Evolutionary conservation across 345 rosid species (phyloP).

Genomic region (Carallia brachiata): DNA sequence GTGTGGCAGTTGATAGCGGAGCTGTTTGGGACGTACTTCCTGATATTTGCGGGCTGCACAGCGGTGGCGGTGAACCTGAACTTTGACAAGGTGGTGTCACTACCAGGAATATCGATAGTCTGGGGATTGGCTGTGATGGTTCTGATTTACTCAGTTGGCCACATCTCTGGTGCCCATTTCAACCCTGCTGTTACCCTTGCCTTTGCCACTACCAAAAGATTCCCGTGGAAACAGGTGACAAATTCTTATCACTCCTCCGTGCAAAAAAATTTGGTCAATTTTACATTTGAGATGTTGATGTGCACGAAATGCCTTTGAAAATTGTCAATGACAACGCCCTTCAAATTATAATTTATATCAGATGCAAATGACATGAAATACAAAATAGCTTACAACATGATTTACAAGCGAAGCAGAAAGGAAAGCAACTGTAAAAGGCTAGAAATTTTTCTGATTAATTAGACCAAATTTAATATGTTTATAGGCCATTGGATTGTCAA

Average conservation of each 20-base stretch:
- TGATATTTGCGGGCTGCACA: slow-evolving; percentile 88
- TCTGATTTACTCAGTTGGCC: slow-evolving; percentile 77
- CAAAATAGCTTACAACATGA: too few species aligned
- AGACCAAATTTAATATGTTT: too few species aligned
- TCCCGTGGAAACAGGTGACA: slow-evolving; percentile 73
- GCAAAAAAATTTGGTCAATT: slow-evolving; percentile 4
- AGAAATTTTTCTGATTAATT: too few species aligned
- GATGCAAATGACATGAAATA: too few species aligned
- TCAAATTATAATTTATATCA: too few species aligned
- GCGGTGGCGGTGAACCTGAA: slow-evolving; percentile 69
- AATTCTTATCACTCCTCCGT: too few species aligned
- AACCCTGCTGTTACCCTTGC: slow-evolving; percentile 96
- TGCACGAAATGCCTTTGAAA: background rate
- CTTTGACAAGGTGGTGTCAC: slow-evolving; percentile 62
- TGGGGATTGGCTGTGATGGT: slow-evolving; percentile 97
- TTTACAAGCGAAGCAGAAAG: too few species aligned
- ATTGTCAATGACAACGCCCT: too few species aligned
- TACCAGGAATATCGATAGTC: slow-evolving; percentile 66
- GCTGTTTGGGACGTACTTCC: slow-evolving; percentile 74
- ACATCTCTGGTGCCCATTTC: slow-evolving; percentile 96
- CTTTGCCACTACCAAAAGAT: slow-evolving; percentile 74
- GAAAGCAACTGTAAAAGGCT: too few species aligned
- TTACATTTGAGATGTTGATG: background rate
- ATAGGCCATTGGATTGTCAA: too few species aligned
- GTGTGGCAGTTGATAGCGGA: slow-evolving; percentile 68